These are phyloP conservation scores for Saccharomyces kudriavzevii DNA, from an alignment of 805 yeast species.

Conservation along the genomic window DNA sequence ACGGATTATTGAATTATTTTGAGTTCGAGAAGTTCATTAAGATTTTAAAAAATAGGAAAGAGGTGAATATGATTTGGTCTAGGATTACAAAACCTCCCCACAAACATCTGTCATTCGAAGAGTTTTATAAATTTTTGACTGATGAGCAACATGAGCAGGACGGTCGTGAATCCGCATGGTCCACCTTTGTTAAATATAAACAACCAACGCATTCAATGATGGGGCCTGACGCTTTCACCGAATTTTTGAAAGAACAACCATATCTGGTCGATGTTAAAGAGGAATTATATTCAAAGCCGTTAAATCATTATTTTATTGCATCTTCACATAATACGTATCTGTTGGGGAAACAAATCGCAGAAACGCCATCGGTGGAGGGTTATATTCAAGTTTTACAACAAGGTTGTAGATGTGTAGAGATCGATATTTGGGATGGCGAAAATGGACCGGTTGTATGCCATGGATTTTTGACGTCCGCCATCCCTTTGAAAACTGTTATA, in stretches of 20 bases:
- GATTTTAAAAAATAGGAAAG: constrained; percentile 56
- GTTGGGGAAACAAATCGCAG: constrained; percentile 80
- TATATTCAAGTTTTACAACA: constrained; percentile 79
- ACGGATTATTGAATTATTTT: constrained; percentile 51
- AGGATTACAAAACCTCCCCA: constrained; percentile 16
- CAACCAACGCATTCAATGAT: constrained; percentile 9
- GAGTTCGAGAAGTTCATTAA: constrained; percentile 74
- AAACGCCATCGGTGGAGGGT: constrained; percentile 81
- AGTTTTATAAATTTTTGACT: constrained; percentile 39
- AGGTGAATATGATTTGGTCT: constrained; percentile 46
- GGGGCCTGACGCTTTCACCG: constrained; percentile 19
- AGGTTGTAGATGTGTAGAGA: constrained; percentile 92
- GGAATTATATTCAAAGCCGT: constrained; percentile 49
- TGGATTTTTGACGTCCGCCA: constrained; percentile 77
- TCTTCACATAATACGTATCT: constrained; percentile 94
- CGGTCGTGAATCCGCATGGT: constrained; percentile 24
- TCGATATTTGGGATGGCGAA: constrained; percentile 89
- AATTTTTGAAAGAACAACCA: constrained; percentile 28
- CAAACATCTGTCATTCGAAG: constrained; percentile 17
- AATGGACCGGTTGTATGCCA: constrained; percentile 82
- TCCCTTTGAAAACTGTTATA: constrained; percentile 61
- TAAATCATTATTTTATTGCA: constrained; percentile 81
- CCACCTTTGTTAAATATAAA: constrained; percentile 35
- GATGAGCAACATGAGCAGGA: constrained; percentile 41
- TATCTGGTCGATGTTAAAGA: constrained; percentile 12